Conservation (phyloP, 2,329 filamentous ascomycete genomes). For the Tothia fuscella region DNA sequence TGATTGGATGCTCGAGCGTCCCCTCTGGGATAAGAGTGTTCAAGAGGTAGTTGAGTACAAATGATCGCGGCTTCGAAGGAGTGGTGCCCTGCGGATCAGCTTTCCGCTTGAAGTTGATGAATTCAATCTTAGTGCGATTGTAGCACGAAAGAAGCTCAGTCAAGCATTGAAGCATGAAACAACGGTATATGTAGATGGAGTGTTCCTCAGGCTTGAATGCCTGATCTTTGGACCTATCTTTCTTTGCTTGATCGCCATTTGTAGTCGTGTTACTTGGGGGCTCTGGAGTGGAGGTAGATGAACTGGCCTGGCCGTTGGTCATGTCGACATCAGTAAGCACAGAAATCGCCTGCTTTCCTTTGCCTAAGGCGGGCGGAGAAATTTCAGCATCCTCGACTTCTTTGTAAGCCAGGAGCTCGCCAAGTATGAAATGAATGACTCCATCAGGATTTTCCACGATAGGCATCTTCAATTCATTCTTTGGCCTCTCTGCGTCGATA, state of each 20-base stretch:
- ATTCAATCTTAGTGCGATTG: slow-evolving; percentile 91
- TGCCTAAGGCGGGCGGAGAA: slow-evolving; percentile 29
- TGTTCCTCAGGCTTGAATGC: slow-evolving; percentile 86
- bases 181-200: slow-evolving; percentile 91
- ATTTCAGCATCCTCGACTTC: slow-evolving; percentile 78
- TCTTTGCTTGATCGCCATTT: slow-evolving; percentile 14
- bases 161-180: slow-evolving; percentile 85
- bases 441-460: slow-evolving; percentile 87
- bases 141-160: slow-evolving; percentile 85
- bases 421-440: slow-evolving; percentile 87
- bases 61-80: slow-evolving; percentile 86
- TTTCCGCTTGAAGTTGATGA: slow-evolving; percentile 97
- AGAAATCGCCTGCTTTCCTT: slow-evolving; percentile 20
- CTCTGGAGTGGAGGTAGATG: slow-evolving; percentile 27
- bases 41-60: slow-evolving; percentile 85
- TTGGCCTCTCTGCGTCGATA: slow-evolving; percentile 52
- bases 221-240: slow-evolving; percentile 53
- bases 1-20: slow-evolving; percentile 59
- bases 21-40: slow-evolving; percentile 61
- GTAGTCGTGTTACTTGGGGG: slow-evolving; percentile 4
- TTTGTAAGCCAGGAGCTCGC: slow-evolving; percentile 80
- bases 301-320: slow-evolving; percentile 22
- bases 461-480: slow-evolving; percentile 66
- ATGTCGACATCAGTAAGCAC: slow-evolving; percentile 36
- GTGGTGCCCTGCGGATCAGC: slow-evolving; percentile 72